phyloP scores from a whole-genome alignment of 1,284 basidiomycete species.

The Bondarzewia mesenterica region DNA sequence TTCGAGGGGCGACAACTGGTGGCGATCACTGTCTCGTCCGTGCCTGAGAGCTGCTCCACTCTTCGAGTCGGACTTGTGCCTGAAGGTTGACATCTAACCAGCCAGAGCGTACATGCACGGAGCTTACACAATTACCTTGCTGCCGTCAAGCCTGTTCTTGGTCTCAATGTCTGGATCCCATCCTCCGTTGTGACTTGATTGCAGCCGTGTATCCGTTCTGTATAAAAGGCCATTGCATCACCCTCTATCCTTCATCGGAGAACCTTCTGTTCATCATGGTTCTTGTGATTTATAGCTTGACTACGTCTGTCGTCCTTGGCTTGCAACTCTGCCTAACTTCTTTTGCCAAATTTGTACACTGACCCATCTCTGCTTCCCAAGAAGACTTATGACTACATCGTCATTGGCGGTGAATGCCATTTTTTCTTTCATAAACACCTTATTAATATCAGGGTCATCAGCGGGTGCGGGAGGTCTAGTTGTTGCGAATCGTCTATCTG shows the following conservation, averaged over 20 bases:
- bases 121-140: background rate
- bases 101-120: no score
- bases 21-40: no score
- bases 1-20: no score
- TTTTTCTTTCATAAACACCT: background rate
- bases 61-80: no score
- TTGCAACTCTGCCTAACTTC: no score
- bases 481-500: constrained; percentile 3
- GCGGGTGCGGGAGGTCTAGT: constrained; percentile 2
- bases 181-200: background rate
- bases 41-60: no score
- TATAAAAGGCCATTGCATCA: background rate
- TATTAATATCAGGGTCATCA: background rate
- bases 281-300: background rate
- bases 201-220: background rate
- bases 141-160: background rate
- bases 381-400: constrained; percentile 6
- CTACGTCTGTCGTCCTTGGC: background rate
- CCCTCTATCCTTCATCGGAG: background rate
- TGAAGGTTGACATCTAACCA: no score
- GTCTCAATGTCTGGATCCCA: background rate
- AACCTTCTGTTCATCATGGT: background rate
- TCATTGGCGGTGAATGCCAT: constrained; percentile 2
- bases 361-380: constrained; percentile 2
- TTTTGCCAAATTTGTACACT: background rate